Evolutionary conservation across 2,329 filamentous ascomycete species (phyloP).

Genomic region (Cryphonectria naterciae): DNA sequence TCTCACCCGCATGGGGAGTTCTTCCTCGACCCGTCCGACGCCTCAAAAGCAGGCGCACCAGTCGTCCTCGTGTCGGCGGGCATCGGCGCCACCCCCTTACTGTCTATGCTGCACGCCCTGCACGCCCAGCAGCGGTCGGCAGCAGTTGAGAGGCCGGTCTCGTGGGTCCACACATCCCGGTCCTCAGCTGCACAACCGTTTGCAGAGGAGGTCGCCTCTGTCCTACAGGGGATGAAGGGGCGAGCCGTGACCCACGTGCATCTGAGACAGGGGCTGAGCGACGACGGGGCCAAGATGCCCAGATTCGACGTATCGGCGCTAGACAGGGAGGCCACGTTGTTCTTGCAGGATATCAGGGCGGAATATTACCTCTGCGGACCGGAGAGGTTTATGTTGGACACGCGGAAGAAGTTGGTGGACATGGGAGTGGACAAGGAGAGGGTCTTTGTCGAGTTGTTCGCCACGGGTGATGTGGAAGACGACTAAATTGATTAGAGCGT

Average conservation of each 20-base stretch:
- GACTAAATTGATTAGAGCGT: neutral
- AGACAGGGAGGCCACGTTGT: conserved; percentile 57
- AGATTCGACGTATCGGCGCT: conserved; percentile 62
- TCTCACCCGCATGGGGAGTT: conserved; percentile 65
- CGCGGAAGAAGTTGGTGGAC: conserved; percentile 54
- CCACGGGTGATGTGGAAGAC: conserved; percentile 52
- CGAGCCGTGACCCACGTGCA: conserved; percentile 56
- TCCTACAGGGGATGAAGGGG: conserved; percentile 49
- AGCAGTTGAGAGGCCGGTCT: conserved; percentile 51
- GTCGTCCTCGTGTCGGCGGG: conserved; percentile 70
- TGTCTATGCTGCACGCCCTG: conserved; percentile 66
- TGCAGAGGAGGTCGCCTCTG: conserved; percentile 47
- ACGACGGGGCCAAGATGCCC: conserved; percentile 41
- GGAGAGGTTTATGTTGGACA: conserved; percentile 68
- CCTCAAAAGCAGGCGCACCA: conserved; percentile 49
- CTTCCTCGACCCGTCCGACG: conserved; percentile 56
- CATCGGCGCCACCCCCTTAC: conserved; percentile 69
- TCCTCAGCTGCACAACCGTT: conserved; percentile 59
- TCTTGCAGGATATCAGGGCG: conserved; percentile 55
- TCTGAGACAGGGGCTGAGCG: conserved; percentile 58
- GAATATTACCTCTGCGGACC: conserved; percentile 77
- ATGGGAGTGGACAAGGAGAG: conserved; percentile 61
- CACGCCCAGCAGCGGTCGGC: conserved; percentile 32
- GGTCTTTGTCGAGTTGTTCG: conserved; percentile 71
- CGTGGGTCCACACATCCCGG: conserved; percentile 66